phyloP scores from a whole-genome alignment of 208 protist genomes.

The Crithidia mellificae region DNA sequence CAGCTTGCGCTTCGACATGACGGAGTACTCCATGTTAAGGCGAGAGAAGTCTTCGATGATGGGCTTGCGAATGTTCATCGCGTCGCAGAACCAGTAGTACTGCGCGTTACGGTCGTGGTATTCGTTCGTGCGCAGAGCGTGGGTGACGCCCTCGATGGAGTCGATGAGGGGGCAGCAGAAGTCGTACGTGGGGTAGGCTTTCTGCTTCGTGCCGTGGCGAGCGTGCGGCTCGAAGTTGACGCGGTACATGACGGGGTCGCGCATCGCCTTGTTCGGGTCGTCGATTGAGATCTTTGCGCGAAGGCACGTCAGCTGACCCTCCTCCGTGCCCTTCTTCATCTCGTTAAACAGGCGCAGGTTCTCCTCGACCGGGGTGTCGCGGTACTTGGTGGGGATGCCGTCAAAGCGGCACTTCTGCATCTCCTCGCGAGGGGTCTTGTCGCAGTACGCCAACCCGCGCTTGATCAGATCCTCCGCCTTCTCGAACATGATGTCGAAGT shows the following conservation, averaged over 20 bases:
- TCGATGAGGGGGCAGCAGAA: slow-evolving; percentile 99
- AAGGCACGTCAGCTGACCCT: slow-evolving; percentile 93
- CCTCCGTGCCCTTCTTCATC: slow-evolving; percentile 89
- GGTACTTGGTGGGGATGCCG: slow-evolving; percentile 87
- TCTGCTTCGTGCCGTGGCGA: slow-evolving; percentile 91
- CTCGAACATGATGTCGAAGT: slow-evolving; percentile 95
- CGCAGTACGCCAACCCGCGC: slow-evolving; percentile 95
- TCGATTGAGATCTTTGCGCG: slow-evolving; percentile 97
- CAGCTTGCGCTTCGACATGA: slow-evolving; percentile 99
- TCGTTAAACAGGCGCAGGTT: slow-evolving; percentile 96
- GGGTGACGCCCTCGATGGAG: slow-evolving; percentile 98
- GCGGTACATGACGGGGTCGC: slow-evolving; percentile 98
- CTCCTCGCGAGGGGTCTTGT: slow-evolving; percentile 96
- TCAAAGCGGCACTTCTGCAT: slow-evolving; percentile 94
- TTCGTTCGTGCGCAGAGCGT: slow-evolving; percentile 98
- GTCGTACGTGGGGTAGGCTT: slow-evolving; percentile 99
- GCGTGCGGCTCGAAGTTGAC: slow-evolving; percentile 93
- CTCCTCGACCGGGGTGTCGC: slow-evolving; percentile 93
- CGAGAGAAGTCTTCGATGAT: slow-evolving; percentile 96
- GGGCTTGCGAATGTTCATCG: slow-evolving; percentile 88
- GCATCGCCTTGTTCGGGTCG: slow-evolving; percentile 95
- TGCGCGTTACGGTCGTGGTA: slow-evolving; percentile 98
- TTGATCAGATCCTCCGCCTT: slow-evolving; percentile 92
- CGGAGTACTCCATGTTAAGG: slow-evolving; percentile 98
- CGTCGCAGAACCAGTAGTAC: slow-evolving; percentile 97